Evolutionary conservation across 345 rosid species (phyloP).

Genomic region (Salix exigua): DNA sequence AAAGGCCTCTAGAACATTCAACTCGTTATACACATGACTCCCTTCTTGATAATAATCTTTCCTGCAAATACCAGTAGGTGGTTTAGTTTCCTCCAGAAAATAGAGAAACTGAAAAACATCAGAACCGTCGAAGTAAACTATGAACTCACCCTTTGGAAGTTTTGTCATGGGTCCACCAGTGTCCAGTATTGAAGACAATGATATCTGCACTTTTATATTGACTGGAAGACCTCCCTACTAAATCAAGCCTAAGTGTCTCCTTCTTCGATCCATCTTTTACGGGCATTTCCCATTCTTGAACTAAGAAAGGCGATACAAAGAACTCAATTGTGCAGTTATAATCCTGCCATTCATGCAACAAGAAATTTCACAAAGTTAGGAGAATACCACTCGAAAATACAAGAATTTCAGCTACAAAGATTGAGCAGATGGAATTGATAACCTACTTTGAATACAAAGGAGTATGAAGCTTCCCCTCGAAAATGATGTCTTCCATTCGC

Average conservation of each 20-base stretch:
- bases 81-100: not conserved
- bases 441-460: conserved; percentile 77
- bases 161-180: conserved; percentile 99
- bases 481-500: conserved; percentile 69
- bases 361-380: conserved; percentile 3
- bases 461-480: conserved; percentile 79
- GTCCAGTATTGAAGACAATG: conserved; percentile 87
- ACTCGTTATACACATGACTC: conserved; percentile 60
- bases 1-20: conserved; percentile 88
- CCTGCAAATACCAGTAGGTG: conserved; percentile 36
- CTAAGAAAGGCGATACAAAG: conserved; percentile 89
- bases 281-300: conserved; percentile 74
- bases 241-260: conserved; percentile 89
- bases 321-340: conserved; percentile 70
- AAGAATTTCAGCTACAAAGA: not conserved
- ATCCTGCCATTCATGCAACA: conserved; percentile 47
- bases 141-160: conserved; percentile 72
- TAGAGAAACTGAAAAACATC: not conserved
- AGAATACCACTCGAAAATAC: not conserved
- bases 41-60: conserved; percentile 96
- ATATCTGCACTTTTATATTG: conserved; percentile 71
- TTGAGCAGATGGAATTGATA: not conserved
- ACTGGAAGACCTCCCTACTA: conserved; percentile 65
- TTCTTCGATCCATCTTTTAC: conserved; percentile 57
- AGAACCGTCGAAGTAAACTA: not conserved